Evolutionary conservation across 768 basidiomycete genomes (phyloP).

Genomic region (Lactarius hengduanensis): DNA sequence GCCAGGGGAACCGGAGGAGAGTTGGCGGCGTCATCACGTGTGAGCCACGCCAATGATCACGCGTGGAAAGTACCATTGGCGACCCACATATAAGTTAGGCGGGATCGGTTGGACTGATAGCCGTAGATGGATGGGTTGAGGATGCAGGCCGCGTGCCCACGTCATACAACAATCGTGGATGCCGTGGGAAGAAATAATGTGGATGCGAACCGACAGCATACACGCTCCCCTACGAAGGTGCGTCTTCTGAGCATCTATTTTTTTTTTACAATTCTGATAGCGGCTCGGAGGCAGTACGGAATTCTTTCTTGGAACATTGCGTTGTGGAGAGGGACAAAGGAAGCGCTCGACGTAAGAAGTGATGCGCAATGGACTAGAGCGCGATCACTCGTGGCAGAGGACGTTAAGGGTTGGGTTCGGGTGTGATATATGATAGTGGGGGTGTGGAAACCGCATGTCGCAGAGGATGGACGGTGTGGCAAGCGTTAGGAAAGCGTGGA

Average conservation of each 20-base stretch:
- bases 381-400: not conserved
- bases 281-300: constrained; percentile 2
- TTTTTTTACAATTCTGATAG: constrained; percentile 4
- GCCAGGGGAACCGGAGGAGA: not conserved
- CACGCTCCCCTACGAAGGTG: not conserved
- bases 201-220: not conserved
- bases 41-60: constrained; percentile 4
- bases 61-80: constrained; percentile 2
- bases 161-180: not conserved
- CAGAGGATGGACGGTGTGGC: not conserved
- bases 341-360: not conserved
- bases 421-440: not conserved
- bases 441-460: not conserved
- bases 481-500: constrained; percentile 4
- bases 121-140: not conserved
- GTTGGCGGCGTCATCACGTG: constrained; percentile 7
- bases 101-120: not conserved
- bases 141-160: not conserved
- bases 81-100: not conserved
- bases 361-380: not conserved
- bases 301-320: constrained; percentile 8
- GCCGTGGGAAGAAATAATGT: not conserved
- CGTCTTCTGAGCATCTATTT: not conserved
- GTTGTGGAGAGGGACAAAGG: not conserved
- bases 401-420: not conserved